Evolutionary conservation across 768 basidiomycete genomes (phyloP).

Genomic region (Grammothele lineata): DNA sequence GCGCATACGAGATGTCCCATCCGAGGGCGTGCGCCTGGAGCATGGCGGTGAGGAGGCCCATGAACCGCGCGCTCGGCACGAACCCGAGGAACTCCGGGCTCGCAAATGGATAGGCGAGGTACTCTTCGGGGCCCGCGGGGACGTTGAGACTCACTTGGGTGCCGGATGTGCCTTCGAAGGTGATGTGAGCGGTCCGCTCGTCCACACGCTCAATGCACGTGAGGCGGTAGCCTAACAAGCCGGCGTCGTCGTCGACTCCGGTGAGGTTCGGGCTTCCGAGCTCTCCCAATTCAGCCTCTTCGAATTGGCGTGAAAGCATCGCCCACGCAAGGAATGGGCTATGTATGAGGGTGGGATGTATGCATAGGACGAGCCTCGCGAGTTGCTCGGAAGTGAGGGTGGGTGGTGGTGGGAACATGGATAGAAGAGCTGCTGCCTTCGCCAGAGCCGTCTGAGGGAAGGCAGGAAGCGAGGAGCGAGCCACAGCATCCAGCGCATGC

Average conservation of each 20-base stretch:
- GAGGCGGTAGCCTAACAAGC: constrained; percentile 48
- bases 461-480: constrained; percentile 49
- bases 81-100: constrained; percentile 31
- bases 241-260: constrained; percentile 33
- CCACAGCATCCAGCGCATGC: constrained; percentile 47
- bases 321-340: constrained; percentile 63
- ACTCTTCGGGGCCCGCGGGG: constrained; percentile 43
- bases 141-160: constrained; percentile 34
- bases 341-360: constrained; percentile 56
- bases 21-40: constrained; percentile 61
- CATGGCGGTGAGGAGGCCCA: constrained; percentile 54
- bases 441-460: constrained; percentile 62
- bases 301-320: constrained; percentile 49
- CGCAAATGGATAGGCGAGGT: constrained; percentile 42
- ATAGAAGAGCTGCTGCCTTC: constrained; percentile 44
- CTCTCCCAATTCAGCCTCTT: constrained; percentile 50
- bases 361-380: constrained; percentile 46
- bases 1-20: constrained; percentile 63
- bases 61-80: constrained; percentile 44
- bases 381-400: constrained; percentile 43
- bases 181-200: constrained; percentile 36
- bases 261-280: constrained; percentile 44
- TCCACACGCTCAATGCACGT: constrained; percentile 37
- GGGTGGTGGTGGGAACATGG: constrained; percentile 46
- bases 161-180: constrained; percentile 35